Conservation (phyloP, 1,139 yeast genomes). For the Blastobotrys ciferrii region DNA sequence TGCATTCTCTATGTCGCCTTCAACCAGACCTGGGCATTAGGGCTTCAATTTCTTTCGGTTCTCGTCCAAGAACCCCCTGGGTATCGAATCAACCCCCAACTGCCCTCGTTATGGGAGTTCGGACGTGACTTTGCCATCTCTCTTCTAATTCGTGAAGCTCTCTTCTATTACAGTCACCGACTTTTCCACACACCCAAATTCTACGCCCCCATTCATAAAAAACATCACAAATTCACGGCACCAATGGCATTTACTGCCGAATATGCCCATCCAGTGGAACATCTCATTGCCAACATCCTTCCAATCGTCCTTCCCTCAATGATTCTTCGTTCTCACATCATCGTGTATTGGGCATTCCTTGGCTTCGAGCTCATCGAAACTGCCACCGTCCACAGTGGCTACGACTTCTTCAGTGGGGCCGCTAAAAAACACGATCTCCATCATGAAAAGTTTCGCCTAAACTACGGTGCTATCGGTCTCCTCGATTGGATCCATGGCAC, state of each 20-base stretch:
- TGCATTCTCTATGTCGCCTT: conserved; percentile 19
- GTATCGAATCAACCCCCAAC: conserved; percentile 5
- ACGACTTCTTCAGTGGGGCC: conserved; percentile 23
- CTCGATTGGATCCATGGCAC: conserved; percentile 26
- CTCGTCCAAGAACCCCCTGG: conserved; percentile 8
- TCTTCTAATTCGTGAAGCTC: conserved; percentile 22
- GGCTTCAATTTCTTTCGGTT: conserved; percentile 13
- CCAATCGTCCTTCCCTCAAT: conserved; percentile 24
- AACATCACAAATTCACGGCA: conserved; percentile 28
- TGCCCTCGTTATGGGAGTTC: conserved; percentile 21
- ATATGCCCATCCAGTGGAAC: conserved; percentile 26
- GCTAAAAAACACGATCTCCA: conserved; percentile 28
- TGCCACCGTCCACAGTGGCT: conserved; percentile 27
- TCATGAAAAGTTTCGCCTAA: conserved; percentile 26
- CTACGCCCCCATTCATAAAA: conserved; percentile 25
- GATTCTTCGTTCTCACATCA: conserved; percentile 21
- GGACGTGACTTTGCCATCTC: conserved; percentile 17
- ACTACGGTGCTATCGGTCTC: conserved; percentile 26
- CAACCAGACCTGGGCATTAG: conserved; percentile 17
- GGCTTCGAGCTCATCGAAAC: conserved; percentile 25
- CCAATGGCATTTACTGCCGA: conserved; percentile 28
- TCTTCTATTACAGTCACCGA: conserved; percentile 26
- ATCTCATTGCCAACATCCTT: conserved; percentile 23
- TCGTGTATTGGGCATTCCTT: conserved; percentile 22
- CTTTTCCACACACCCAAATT: conserved; percentile 20